Percentiles rank a stretch among this genome's conserved stretches.
Conservation (phyloP, 2,329 filamentous ascomycete genomes). For the Pseudocercospora fuligena region DNA sequence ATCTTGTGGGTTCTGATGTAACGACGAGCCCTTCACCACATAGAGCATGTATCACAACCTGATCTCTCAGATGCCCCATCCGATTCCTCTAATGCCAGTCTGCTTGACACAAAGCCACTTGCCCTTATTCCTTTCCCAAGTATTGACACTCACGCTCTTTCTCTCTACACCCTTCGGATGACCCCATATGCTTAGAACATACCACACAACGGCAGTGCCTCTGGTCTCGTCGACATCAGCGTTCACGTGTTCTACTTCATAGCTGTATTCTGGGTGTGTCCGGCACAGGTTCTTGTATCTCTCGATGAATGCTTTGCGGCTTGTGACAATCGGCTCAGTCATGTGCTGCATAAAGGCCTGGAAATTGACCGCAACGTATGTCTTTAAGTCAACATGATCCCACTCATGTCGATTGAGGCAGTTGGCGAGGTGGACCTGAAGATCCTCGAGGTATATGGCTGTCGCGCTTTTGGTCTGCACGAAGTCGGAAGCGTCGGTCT, state of each 20-base stretch:
- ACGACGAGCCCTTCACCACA: too few relatives aligned
- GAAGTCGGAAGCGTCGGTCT: not conserved
- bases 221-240: constrained; percentile 3
- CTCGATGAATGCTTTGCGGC: not conserved
- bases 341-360: not conserved
- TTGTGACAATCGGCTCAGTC: not conserved
- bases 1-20: too few relatives aligned
- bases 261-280: not conserved
- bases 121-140: not conserved
- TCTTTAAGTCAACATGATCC: not conserved
- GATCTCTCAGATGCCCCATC: not conserved
- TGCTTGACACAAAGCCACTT: constrained; percentile 2
- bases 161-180: constrained; percentile 6
- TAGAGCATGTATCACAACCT: too few relatives aligned
- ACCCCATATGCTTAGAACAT: not conserved
- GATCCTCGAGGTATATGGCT: constrained; percentile 2
- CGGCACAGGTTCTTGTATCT: not conserved
- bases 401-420: not conserved
- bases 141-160: constrained; percentile 5
- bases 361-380: not conserved
- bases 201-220: not conserved
- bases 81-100: constrained; percentile 3
- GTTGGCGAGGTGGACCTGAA: not conserved
- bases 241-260: not conserved
- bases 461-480: not conserved